These are phyloP conservation scores for Conticribra weissflogii DNA, from an alignment of 108 stramenopile species.

Conservation along the genomic window DNA sequence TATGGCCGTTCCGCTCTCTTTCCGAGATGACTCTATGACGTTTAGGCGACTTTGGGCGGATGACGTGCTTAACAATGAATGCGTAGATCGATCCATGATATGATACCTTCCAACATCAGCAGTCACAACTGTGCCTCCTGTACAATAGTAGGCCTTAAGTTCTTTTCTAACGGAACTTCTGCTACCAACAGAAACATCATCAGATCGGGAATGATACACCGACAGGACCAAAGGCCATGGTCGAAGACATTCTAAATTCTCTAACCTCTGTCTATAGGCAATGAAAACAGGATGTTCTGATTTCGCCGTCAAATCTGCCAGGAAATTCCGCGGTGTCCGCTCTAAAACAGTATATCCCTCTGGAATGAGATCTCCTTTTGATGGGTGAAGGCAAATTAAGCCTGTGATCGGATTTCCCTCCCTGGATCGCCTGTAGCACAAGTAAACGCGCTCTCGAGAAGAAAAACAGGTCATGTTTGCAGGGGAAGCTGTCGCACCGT, in stretches of 20 bases:
- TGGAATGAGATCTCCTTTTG: slow-evolving; percentile 71
- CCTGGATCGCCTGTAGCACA: slow-evolving; percentile 85
- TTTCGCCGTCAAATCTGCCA: slow-evolving; percentile 63
- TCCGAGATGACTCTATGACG: slow-evolving; percentile 71
- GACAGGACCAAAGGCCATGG: slow-evolving; percentile 79
- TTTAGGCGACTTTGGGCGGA: slow-evolving; percentile 74
- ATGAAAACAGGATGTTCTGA: slow-evolving; percentile 61
- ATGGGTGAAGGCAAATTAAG: slow-evolving; percentile 67
- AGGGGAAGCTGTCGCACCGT: slow-evolving; percentile 9
- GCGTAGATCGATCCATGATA: slow-evolving; percentile 88
- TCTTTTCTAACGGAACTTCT: slow-evolving; percentile 21
- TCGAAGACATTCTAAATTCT: slow-evolving; percentile 79
- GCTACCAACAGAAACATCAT: not conserved
- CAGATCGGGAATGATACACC: slow-evolving; percentile 41
- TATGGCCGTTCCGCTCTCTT: slow-evolving; percentile 30
- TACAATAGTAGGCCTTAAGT: slow-evolving; percentile 81
- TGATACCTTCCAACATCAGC: slow-evolving; percentile 82
- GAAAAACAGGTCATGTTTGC: slow-evolving; percentile 65
- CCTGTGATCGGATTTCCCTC: slow-evolving; percentile 90
- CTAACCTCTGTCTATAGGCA: slow-evolving; percentile 83
- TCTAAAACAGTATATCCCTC: slow-evolving; percentile 88
- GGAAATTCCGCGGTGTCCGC: slow-evolving; percentile 72
- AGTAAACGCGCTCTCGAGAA: slow-evolving; percentile 64
- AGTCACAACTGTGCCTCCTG: slow-evolving; percentile 74
- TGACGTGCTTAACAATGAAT: slow-evolving; percentile 74